Evolutionary conservation across 148 eudicot genomes (phyloP).

Genomic region (Fagopyrum tataricum): DNA sequence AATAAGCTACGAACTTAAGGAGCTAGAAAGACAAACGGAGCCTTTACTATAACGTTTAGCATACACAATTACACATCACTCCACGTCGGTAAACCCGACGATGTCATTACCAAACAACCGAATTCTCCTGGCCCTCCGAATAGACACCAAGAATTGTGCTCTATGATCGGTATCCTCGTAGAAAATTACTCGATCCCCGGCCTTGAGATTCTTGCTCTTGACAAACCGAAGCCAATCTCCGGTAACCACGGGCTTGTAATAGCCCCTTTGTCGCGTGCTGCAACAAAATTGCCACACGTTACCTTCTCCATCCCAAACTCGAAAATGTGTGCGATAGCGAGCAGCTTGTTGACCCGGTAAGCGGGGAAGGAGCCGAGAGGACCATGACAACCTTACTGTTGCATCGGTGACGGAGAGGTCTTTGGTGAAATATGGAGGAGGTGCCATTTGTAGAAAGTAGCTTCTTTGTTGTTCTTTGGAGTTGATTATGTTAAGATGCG

Average conservation of each 20-base stretch:
- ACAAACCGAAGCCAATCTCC: constrained; percentile 6
- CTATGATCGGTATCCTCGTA: not conserved
- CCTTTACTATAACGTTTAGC: no score
- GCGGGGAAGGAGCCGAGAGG: constrained; percentile 2
- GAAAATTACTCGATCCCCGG: not conserved
- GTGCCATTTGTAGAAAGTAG: not conserved
- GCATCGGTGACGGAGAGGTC: not conserved
- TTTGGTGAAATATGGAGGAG: not conserved
- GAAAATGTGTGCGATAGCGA: not conserved
- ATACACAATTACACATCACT: no score
- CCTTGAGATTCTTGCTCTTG: not conserved
- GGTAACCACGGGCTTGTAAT: not conserved
- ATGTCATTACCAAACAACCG: not conserved
- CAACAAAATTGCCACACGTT: not conserved
- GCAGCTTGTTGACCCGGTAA: not conserved
- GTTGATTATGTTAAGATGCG: no score
- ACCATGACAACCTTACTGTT: not conserved
- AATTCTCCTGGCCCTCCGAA: not conserved
- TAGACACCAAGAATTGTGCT: not conserved
- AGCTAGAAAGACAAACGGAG: not conserved
- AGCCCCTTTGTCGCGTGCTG: constrained; percentile 3
- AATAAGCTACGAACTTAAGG: no score
- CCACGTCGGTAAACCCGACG: not conserved
- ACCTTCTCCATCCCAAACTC: not conserved
- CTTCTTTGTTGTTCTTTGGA: not conserved